Conservation (phyloP, 1,284 basidiomycete genomes). For the Boletus semigastroideus region DNA sequence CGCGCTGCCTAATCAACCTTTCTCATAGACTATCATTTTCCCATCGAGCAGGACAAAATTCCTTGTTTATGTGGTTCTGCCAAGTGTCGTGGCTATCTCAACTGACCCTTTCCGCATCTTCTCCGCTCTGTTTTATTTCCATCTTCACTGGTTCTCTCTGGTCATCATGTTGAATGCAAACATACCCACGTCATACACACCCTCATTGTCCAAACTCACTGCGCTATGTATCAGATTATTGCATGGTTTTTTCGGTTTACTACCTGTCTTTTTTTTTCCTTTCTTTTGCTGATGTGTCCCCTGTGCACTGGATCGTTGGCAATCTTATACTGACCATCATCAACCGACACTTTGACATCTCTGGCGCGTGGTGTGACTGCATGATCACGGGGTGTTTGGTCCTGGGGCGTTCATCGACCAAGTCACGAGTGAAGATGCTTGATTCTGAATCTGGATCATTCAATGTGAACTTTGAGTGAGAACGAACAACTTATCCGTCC, state of each 20-base stretch:
- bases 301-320: conserved; percentile 10
- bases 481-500: too few species aligned
- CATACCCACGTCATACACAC: conserved; percentile 20
- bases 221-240: conserved; percentile 29
- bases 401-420: too few species aligned
- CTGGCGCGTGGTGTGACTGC: too few species aligned
- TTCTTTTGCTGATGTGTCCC: conserved; percentile 3
- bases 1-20: background rate
- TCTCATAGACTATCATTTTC: conserved; percentile 84
- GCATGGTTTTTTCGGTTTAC: conserved; percentile 14
- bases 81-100: conserved; percentile 89
- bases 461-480: too few species aligned
- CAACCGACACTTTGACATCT: background rate
- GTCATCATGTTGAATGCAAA: conserved; percentile 15
- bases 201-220: conserved; percentile 16
- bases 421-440: too few species aligned
- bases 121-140: background rate
- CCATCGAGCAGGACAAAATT: conserved; percentile 90
- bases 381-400: too few species aligned
- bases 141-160: conserved; percentile 4
- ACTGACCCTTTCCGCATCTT: conserved; percentile 44
- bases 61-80: conserved; percentile 85
- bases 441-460: too few species aligned
- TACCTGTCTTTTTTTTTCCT: background rate
- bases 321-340: conserved; percentile 23